Conservation (phyloP, 371 early-diverging fungal genomes). For the Haplosporangium sp. region DNA sequence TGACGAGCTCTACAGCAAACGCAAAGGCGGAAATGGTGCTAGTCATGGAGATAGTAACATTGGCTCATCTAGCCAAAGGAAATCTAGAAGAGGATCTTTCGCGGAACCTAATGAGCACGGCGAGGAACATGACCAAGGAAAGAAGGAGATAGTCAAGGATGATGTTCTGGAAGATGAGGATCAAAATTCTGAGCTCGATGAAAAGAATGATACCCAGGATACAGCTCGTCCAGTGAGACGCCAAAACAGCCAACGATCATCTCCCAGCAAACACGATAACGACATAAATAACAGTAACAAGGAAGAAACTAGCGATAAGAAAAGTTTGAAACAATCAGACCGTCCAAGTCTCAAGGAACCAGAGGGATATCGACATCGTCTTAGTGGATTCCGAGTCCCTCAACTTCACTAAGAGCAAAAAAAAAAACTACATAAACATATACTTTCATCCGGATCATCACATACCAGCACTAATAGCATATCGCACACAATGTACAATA, state of each 20-base stretch:
- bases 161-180: not conserved
- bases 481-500: too few relatives aligned
- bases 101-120: not conserved
- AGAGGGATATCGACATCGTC: constrained; percentile 14
- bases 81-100: not conserved
- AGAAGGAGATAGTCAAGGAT: not conserved
- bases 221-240: constrained; percentile 5
- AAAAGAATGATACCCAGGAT: constrained; percentile 8
- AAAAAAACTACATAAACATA: not conserved
- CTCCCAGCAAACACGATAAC: not conserved
- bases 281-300: not conserved
- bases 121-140: not conserved
- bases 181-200: not conserved
- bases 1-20: not conserved
- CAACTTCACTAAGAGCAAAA: constrained; percentile 1
- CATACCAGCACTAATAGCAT: not conserved
- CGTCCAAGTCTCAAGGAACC: not conserved
- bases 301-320: not conserved
- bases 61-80: not conserved
- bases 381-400: constrained; percentile 11
- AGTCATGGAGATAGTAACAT: not conserved
- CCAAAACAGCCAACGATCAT: not conserved
- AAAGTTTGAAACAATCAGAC: not conserved
- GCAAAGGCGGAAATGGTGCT: not conserved
- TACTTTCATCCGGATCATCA: not conserved